Base-by-base conservation (phyloP, 2,329 filamentous ascomycete genomes). In the Aureobasidium sp. region DNA sequence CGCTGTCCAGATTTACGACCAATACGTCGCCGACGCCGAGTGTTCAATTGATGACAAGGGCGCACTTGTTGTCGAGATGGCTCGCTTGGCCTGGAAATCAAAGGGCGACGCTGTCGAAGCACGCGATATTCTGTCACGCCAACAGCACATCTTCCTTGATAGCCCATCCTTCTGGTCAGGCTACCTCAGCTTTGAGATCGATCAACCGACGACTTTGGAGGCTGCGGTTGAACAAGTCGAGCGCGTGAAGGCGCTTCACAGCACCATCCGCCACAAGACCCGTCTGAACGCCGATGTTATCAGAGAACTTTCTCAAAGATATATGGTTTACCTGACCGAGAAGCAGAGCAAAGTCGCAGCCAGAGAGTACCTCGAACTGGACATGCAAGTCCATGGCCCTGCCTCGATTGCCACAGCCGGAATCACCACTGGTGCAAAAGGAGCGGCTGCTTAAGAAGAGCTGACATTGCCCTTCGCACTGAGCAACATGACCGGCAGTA, bases 151-250 rank as follows among this genome's bases (percentile, higher is more conserved):
- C 79, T 96, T 95, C 71, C 80, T 86, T 2, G 89, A 94, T 70
- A 96, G 91, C 72, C 83, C 85, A 35, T 79, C 89, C 45, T 97
- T 97, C 78, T 99, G 94, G 93, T 80, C 85, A 66, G 89, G 84
- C 69, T 97, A 91, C 79, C 82, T 97, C 59, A 79, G 87, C 61
- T 96, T 99, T 69, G 94, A 99, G 76, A 79, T 95, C 51, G 85
- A 89, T 60, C 92, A 96, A 72, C 87, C 89, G 11, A 87, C 86
- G 1, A 85, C 78, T 63, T 75, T 79, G 1, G 82, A 85, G 53
- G 79, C 81, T 2, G 89, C 93, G 69, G 67, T 78, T 1, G 77
- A 83, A 60, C 84, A 90, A 60, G 84, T 85, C 57, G 79, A 85
- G 65, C 86, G 86, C n/a, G 84, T 97, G 70, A 90, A 90, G 75